Percentiles rank a stretch among this genome's conserved stretches.
Conservation (phyloP, 2,329 filamentous ascomycete genomes). For the Hortaea werneckii region DNA sequence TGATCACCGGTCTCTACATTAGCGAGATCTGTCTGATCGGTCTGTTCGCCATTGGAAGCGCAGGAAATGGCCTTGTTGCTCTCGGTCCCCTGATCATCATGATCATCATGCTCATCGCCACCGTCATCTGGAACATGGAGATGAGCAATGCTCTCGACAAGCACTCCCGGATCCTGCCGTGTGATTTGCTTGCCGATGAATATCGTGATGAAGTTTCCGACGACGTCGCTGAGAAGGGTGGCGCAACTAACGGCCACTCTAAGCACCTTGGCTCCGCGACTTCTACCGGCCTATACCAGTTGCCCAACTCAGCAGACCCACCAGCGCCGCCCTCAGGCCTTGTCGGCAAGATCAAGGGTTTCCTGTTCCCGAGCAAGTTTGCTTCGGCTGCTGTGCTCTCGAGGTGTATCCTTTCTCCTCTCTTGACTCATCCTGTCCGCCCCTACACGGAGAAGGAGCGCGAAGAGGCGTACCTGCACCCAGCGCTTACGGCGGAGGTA, state of each 20-base stretch:
- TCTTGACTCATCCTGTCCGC: conserved; percentile 20
- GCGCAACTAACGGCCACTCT: neutral
- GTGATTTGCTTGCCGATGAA: conserved; percentile 7
- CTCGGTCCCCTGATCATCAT: conserved; percentile 33
- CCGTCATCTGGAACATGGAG: conserved; percentile 31
- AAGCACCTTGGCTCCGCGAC: neutral
- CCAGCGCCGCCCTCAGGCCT: conserved; percentile 4
- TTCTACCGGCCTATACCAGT: neutral
- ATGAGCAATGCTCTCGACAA: conserved; percentile 24
- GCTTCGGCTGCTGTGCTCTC: conserved; percentile 12
- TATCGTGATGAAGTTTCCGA: conserved; percentile 14
- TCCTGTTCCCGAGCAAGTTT: conserved; percentile 6
- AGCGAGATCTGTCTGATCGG: conserved; percentile 37
- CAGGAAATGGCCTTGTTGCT: conserved; percentile 14
- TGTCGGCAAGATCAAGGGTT: conserved; percentile 12
- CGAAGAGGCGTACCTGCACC: conserved; percentile 35
- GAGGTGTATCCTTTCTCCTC: conserved; percentile 24
- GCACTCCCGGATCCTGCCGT: conserved; percentile 23
- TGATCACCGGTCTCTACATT: conserved; percentile 36
- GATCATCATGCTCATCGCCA: conserved; percentile 29
- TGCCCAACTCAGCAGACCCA: neutral
- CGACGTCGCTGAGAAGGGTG: conserved; percentile 13
- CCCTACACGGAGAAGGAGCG: conserved; percentile 22
- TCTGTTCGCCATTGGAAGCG: conserved; percentile 33
- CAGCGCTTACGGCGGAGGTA: conserved; percentile 30